phyloP scores from a whole-genome alignment of 2,329 filamentous ascomycete species.

The Aspergillus japonicus region DNA sequence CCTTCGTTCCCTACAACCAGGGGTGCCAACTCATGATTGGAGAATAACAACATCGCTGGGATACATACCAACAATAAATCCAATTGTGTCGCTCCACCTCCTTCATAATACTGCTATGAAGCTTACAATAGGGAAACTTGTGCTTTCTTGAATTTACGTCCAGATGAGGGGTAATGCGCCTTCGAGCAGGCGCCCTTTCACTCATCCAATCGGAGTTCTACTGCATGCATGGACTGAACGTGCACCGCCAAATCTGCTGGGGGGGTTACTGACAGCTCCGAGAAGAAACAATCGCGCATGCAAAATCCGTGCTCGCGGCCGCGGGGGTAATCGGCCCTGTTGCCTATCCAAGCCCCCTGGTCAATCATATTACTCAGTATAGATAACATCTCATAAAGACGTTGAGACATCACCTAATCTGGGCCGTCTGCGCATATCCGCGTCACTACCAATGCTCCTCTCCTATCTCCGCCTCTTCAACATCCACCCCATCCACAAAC shows the following conservation, averaged over 20 bases:
- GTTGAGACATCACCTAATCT: background rate
- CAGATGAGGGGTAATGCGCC: background rate
- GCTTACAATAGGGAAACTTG: background rate
- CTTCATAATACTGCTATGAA: background rate
- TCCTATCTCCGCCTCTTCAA: slow-evolving; percentile 38
- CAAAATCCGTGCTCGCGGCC: background rate
- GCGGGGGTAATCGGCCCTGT: background rate
- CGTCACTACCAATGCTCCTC: slow-evolving; percentile 36
- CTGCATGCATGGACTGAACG: background rate
- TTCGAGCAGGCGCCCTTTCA: background rate
- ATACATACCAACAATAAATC: background rate
- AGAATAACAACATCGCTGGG: background rate
- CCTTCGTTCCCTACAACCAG: slow-evolving; percentile 4
- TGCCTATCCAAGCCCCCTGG: background rate
- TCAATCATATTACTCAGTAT: background rate
- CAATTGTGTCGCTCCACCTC: background rate
- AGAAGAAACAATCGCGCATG: background rate
- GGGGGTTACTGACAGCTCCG: background rate
- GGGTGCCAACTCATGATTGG: background rate
- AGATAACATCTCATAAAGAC: too few species aligned
- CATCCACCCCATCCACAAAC: slow-evolving; percentile 46
- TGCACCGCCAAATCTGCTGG: background rate
- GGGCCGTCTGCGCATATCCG: too few species aligned
- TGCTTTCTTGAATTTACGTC: background rate
- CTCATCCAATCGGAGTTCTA: background rate